These are phyloP conservation scores for Inga oerstediana DNA, from an alignment of 306 rosid genomes.

Conservation along the genomic window DNA sequence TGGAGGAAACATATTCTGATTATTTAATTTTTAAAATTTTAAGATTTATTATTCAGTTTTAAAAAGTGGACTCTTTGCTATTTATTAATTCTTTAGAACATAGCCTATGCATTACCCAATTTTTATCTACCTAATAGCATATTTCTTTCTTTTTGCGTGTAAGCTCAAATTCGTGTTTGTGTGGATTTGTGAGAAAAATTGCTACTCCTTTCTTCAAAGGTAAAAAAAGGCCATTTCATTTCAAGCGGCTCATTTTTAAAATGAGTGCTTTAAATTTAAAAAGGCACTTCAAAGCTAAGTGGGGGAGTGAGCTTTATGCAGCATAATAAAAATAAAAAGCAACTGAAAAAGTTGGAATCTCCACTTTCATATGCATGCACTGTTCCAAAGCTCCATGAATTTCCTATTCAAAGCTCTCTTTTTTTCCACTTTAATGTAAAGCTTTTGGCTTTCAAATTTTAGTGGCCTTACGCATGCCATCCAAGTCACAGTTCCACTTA, in stretches of 20 bases:
- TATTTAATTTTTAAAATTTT: neutral
- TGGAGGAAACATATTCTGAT: neutral
- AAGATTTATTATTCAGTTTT: neutral
- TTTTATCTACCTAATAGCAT: too few species aligned
- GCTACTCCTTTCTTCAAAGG: neutral
- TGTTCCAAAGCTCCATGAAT: conserved; percentile 30
- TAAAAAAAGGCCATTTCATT: neutral
- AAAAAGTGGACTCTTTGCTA: too few species aligned
- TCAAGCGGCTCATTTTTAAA: conserved; percentile 13
- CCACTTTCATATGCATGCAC: conserved; percentile 22
- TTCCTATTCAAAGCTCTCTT: conserved; percentile 20
- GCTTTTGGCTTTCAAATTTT: neutral
- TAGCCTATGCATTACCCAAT: too few species aligned
- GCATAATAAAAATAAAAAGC: neutral
- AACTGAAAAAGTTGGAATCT: conserved; percentile 1
- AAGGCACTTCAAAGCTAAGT: conserved; percentile 11
- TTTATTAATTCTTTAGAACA: too few species aligned
- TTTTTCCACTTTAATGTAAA: conserved; percentile 28
- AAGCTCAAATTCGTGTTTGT: neutral
- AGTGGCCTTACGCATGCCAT: conserved; percentile 35
- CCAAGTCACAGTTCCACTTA: conserved; percentile 38
- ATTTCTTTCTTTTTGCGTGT: neutral
- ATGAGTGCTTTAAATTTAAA: neutral
- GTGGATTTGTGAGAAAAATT: neutral
- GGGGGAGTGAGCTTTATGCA: conserved; percentile 22